Base-by-base conservation (phyloP, 202 grass and related monocot genomes). In the Panicum virgatum region DNA sequence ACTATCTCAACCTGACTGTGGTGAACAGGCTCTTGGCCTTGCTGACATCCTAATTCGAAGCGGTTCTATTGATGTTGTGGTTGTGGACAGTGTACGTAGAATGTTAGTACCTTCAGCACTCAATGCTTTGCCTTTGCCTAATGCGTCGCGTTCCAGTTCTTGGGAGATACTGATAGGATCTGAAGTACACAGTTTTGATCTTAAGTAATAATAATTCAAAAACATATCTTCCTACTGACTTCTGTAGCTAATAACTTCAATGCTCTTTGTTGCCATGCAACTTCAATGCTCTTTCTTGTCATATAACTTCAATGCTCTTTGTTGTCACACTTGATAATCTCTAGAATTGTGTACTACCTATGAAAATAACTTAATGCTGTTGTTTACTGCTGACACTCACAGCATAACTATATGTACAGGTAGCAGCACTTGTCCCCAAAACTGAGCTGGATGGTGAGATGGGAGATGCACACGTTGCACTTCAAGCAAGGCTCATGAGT, bases 401-500 rank as follows among this genome's bases (percentile, higher is more conserved):
- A 29, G 25, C 25, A 60, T 60, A 27, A 60, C 10, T 57, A 57
- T 54, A 54, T 57, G 53, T 29, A 27, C 57, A 60, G 57, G 57
- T 60, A 60, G 57, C 57, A 60, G 57, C 57, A 29, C 57, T 60
- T 60, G 57, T 60, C 25, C 57, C 57, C 57, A 60, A 29, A 60
- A 60, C 57, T 60, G 57, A 60, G 57, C 57, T 60, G 57, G 57
- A 60, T 26, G 57, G 57, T 60, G 57, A 60, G 25, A 60, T 60
- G 57, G 57, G 57, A 60, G 57, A 60, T 60, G 57, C 57, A 14
- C 25, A 60, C 29, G 57, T 60, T 29, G 57, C 57, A 14, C 57
- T 60, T 60, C 57, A 60, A 60, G 57, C 57, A 26, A 60, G 57
- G 57, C 57, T 60, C 5, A 60, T 29, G 57, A 60, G 57, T 60